Evolutionary conservation across 108 stramenopile genomes (phyloP), one percentile per base, ranked within the genome.

Genomic region (Discostella pseudostelligera): DNA sequence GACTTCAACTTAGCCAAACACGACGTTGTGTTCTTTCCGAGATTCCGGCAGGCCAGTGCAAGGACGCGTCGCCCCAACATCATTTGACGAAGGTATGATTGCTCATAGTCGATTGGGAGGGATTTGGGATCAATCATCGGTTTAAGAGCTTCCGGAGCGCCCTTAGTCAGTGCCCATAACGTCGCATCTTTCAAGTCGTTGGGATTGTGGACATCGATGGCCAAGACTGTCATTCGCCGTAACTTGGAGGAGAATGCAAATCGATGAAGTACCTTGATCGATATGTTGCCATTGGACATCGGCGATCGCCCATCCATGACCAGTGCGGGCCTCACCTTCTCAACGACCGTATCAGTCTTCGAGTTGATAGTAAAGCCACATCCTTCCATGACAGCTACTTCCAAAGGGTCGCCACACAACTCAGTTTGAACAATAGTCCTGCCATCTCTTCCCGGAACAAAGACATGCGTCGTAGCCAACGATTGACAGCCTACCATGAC

Each of bases 401-500:
- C 98, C 55, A 99, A 64, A 19, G 98, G 97, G 69, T 99, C 96
- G 3, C 98, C 98, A 43, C 32, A 92, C 63, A 62, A 63, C 45
- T 53, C 62, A 17, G 25, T 59, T 70, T 45, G 39, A 62, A 29
- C 67, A 39, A 29, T 74, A 22, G 54, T 70, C 60, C 59, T 49
- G 20, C 60, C 69, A 47, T 46, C 72, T 61, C 55, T 44, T 66
- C 65, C 73, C 16, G 62, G 59, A 6, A 56, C 62, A 26, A 59
- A 49, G 22, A 44, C 53, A 16, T 58, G 56, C 14, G 73, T 65
- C 12, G 80, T 37, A 1, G 96, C 90, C 53, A 98, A 69, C 28
- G 86, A 80, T 50, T 98, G 96, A 62, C 98, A 98, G 5, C 88
- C 96, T 2, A 80, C 93, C 84, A 98, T 87, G 24, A 98, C 91